Percentiles rank a stretch among this genome's conserved stretches.
These are phyloP conservation scores for Backusella mclennaniae DNA, from an alignment of 192 early-diverging fungal species.

Conservation along the genomic window DNA sequence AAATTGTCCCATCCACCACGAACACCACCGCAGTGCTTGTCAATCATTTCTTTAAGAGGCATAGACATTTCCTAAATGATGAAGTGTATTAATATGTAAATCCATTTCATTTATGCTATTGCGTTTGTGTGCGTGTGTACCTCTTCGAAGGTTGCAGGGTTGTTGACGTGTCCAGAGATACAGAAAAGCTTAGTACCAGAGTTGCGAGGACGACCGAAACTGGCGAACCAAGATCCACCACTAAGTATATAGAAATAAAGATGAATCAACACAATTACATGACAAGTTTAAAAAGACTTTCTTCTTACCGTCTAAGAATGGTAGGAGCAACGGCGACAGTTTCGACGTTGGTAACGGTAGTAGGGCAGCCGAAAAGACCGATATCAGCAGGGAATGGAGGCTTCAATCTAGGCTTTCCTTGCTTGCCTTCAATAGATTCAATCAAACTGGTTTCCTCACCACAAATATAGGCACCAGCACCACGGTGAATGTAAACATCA, in stretches of 20 bases:
- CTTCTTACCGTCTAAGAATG: conserved; percentile 54
- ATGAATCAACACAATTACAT: not conserved
- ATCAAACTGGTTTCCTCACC: conserved; percentile 93
- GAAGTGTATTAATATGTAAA: not conserved
- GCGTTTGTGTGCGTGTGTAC: not conserved
- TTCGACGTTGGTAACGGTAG: conserved; percentile 98
- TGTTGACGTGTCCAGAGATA: conserved; percentile 98
- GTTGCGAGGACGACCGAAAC: conserved; percentile 90
- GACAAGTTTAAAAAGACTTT: not conserved
- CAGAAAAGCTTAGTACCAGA: conserved; percentile 96
- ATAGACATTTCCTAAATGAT: conserved; percentile 85
- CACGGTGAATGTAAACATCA: conserved; percentile 97
- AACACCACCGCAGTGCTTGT: conserved; percentile 95
- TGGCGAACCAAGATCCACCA: conserved; percentile 92
- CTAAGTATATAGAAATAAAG: conserved; percentile 35
- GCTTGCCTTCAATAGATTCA: conserved; percentile 93
- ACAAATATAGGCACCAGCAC: conserved; percentile 97
- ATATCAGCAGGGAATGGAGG: conserved; percentile 99
- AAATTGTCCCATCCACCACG: conserved; percentile 99
- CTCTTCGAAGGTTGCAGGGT: conserved; percentile 97
- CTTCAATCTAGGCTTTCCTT: conserved; percentile 98
- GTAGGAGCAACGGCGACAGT: conserved; percentile 97
- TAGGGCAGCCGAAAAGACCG: conserved; percentile 97
- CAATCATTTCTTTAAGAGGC: conserved; percentile 89
- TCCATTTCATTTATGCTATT: too few species aligned